Percentiles rank a stretch among this genome's conserved stretches.
These are phyloP conservation scores for Xylaria palmicola DNA, from an alignment of 495 filamentous ascomycete species.

Conservation along the genomic window DNA sequence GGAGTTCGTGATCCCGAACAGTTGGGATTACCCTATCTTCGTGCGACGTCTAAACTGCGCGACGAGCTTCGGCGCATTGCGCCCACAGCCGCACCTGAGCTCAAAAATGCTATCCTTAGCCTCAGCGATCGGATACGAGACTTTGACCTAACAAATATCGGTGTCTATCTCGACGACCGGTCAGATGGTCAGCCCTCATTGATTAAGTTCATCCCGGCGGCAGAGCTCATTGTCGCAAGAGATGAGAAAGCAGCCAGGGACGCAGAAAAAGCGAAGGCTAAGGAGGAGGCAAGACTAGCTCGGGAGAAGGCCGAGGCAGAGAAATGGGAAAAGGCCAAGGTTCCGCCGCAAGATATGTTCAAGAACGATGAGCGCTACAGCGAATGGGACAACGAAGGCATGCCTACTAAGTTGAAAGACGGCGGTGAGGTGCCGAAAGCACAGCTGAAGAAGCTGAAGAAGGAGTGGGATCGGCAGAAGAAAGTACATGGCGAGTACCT, in stretches of 20 bases:
- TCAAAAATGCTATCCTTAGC: conserved; percentile 59
- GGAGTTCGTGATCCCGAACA: conserved; percentile 47
- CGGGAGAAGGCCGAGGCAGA: conserved; percentile 51
- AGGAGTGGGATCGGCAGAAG: conserved; percentile 92
- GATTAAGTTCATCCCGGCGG: conserved; percentile 74
- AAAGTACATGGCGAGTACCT: conserved; percentile 69
- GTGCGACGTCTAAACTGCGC: conserved; percentile 62
- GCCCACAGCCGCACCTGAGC: conserved; percentile 47
- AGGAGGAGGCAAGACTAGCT: conserved; percentile 61
- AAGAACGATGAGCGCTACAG: conserved; percentile 66
- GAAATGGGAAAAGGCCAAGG: conserved; percentile 69
- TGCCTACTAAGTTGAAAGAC: conserved; percentile 72
- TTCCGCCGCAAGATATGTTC: conserved; percentile 69
- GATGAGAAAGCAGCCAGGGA: conserved; percentile 63
- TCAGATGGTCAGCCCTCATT: conserved; percentile 63
- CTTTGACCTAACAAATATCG: conserved; percentile 71
- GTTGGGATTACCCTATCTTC: conserved; percentile 62
- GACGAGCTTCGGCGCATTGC: conserved; percentile 65
- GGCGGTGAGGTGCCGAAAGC: conserved; percentile 83
- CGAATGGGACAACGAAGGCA: conserved; percentile 83
- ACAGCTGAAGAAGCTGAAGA: conserved; percentile 77
- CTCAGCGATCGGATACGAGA: conserved; percentile 83
- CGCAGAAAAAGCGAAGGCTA: conserved; percentile 54
- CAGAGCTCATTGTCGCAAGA: conserved; percentile 67
- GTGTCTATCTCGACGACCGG: conserved; percentile 86